Conservation (phyloP, 768 basidiomycete genomes). For the Suillus decipiens region DNA sequence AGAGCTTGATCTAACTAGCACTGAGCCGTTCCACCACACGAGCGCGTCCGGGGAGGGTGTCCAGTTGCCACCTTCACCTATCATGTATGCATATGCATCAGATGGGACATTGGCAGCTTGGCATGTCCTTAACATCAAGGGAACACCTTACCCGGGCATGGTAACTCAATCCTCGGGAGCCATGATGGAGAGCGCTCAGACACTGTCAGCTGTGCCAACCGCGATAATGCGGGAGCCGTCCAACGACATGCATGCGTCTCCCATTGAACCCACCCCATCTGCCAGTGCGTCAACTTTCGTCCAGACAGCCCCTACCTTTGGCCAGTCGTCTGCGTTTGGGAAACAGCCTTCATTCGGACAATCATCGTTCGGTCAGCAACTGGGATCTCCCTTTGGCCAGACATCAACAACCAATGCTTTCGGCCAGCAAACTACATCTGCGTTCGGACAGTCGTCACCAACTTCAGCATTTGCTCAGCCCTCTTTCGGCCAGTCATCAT, state of each 20-base stretch:
- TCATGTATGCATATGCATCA: constrained; percentile 75
- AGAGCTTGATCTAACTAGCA: constrained; percentile 64
- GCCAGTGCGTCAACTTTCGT: constrained; percentile 17
- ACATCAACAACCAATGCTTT: constrained; percentile 25
- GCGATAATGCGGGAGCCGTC: constrained; percentile 30
- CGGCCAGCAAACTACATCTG: constrained; percentile 21
- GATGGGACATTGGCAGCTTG: constrained; percentile 79
- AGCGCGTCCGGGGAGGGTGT: constrained; percentile 43
- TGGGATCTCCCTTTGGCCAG: constrained; percentile 38
- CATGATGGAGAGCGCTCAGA: constrained; percentile 32
- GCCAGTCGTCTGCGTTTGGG: constrained; percentile 34
- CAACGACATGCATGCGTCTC: constrained; percentile 33
- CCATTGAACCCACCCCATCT: constrained; percentile 21
- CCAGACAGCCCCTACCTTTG: constrained; percentile 32
- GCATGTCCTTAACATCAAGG: constrained; percentile 61
- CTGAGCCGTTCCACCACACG: constrained; percentile 38
- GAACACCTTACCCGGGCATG: constrained; percentile 59
- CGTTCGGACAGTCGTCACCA: constrained; percentile 36
- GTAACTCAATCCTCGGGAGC: constrained; percentile 23
- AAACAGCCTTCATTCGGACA: constrained; percentile 13
- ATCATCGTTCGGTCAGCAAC: constrained; percentile 32
- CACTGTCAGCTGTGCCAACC: constrained; percentile 25
- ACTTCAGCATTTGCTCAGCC: constrained; percentile 33
- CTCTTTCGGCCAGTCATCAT: constrained; percentile 31
- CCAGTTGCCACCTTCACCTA: constrained; percentile 52